These are phyloP conservation scores for Iris macrosiphon DNA, from an alignment of 106 monocot species.

Conservation along the genomic window DNA sequence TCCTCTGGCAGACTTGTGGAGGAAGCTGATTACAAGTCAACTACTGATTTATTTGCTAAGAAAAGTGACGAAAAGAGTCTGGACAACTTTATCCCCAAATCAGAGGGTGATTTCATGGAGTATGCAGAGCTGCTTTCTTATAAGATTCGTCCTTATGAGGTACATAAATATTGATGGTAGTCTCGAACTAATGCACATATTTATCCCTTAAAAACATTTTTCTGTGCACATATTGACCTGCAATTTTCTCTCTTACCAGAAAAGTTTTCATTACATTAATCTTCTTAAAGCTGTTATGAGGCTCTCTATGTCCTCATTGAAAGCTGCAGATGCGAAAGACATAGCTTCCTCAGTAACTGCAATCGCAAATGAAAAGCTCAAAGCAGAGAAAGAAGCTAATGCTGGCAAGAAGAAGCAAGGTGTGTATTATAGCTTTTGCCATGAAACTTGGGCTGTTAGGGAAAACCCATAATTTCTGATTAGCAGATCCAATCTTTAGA, in stretches of 20 bases:
- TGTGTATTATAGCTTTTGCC: constrained; percentile 2
- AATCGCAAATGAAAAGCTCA: constrained; percentile 92
- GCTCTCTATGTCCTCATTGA: constrained; percentile 66
- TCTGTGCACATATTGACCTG: not conserved
- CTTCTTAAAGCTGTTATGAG: constrained; percentile 80
- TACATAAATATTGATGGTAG: constrained; percentile 14
- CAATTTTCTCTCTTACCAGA: constrained; percentile 31
- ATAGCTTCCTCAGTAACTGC: constrained; percentile 76
- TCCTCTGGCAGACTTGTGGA: constrained; percentile 97
- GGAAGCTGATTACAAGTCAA: constrained; percentile 92
- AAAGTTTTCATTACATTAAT: constrained; percentile 85
- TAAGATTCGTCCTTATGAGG: constrained; percentile 79
- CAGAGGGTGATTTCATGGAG: constrained; percentile 89
- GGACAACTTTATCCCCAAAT: constrained; percentile 92
- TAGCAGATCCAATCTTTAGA: too few species aligned
- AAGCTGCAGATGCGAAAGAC: constrained; percentile 91
- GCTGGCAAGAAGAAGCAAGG: constrained; percentile 97
- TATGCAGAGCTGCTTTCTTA: constrained; percentile 90
- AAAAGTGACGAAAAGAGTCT: constrained; percentile 63
- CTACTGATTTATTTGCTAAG: constrained; percentile 71
- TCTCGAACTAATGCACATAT: too few species aligned
- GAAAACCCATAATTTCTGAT: too few species aligned
- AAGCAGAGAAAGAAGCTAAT: constrained; percentile 88
- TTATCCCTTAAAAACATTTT: not conserved
- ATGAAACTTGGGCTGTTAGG: too few species aligned